Base-by-base conservation (phyloP, 306 rosid species). In the Vigna reflexopilosa region DNA sequence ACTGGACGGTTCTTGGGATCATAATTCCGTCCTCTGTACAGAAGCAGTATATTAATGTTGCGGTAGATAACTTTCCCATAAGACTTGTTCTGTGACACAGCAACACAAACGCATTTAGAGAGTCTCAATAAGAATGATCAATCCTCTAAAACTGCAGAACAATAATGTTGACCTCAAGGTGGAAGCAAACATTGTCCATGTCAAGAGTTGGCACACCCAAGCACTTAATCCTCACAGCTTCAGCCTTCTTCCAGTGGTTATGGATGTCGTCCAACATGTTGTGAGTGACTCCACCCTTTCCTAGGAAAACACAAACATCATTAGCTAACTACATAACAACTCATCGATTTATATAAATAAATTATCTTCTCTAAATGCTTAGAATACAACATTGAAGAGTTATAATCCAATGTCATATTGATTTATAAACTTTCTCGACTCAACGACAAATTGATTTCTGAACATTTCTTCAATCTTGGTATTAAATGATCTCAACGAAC, bases 121-220 rank as follows among this genome's bases (percentile, higher is more conserved):
- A 69, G 58, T 66, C 70, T 9, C 62, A 42, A 28, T 62, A 7
- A 63, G 83, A 71, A 75, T 3, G 30, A 49, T 56, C 49, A 78
- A 63, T 17, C 24, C 16, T 32, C 61, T 7, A 26, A 50, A 72
- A 58, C 6, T 45, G 58, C 7, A 51, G 19, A 10, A 64, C 55
- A 55, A 38, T 5, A 22, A 30, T 56, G 52, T 62, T 72, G 85
- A 93, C 98, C 97, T 91, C 95, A 38, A 95, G 92, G 67, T 92
- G 97, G 88, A 91, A 95, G 89, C 93, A 95, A 72, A 95, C 80
- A 36, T 88, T 92, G 79, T 89, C 93, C 93, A 95, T 91, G 78
- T 95, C 98, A 73, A 95, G 87, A 76, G 97, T 91, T 55, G 98
- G 98, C 77, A 89, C 97, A 44, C 98, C 98, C 90, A 95, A 88